Evolutionary conservation across 176 grass and related monocot genomes (phyloP), one percentile per base, ranked within the genome.

Genomic region (Phragmites australis): DNA sequence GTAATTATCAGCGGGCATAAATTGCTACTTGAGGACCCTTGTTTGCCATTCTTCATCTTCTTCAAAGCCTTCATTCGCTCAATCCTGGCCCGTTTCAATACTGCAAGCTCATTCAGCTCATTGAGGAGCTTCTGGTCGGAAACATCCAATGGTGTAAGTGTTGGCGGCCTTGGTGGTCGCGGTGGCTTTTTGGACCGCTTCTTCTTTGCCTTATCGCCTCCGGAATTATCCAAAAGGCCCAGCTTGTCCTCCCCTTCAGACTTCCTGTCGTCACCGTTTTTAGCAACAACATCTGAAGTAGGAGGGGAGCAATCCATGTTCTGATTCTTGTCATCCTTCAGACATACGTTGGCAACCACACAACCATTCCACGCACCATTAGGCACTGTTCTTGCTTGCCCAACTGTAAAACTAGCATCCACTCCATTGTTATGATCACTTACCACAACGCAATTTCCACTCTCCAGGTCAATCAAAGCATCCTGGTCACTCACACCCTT

Each of bases 31-130:
- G 83, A 87, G 3, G 93, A 75, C 47, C 74, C 76, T 34, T 91
- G 88, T 26, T 90, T 99, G 29, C 87, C 68, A 54, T 91, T 95
- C 82, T 96, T 99, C 86, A 88, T 91, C 88, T 90, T 96, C 65
- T 91, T 99, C 76, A 93, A 82, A 59, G 90, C 90, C 78, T 96
- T 99, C 97, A 99, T 96, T 30, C 93, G 82, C 86, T 96, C 97
- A 50, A 93, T 91, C 84, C 97, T 87, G 40, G 97, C 97, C 63
- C 83, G 82, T 78, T 99, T 99, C 30, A 89, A 60, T 79, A 91
- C 74, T 11, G 97, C 90, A 41, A 96, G 86, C 52, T 99, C 97
- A 44, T 85, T 91, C 25, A 96, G 75, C 85, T 99, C 96, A 17
- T 82, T 90, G 29, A 99, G 89, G 47, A 99, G 74, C 83, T 93